Evolutionary conservation across 352 stramenopile species (phyloP), one percentile per base, ranked within the genome.

Genomic region (Chrysophaeum taylorii): DNA sequence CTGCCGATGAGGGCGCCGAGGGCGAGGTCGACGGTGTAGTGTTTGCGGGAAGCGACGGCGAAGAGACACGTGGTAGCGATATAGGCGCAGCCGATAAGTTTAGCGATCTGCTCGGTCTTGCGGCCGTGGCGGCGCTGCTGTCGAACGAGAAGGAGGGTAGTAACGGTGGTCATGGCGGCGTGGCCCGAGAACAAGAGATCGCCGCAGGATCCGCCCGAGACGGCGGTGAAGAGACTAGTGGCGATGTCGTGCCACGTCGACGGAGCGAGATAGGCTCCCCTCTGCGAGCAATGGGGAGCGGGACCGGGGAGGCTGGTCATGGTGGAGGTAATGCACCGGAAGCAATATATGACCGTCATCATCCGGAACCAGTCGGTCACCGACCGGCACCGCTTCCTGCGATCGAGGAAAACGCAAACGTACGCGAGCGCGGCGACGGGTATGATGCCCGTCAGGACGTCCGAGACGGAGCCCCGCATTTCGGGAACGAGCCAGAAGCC

Each of bases 21-120:
- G 42, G 87, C 82, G 5, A 89, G 80, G 70, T 89, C 83, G n/a
- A 89, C 83, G 5, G 84, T 87, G 74, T 89, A 89, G 70, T 89
- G 84, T 66, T 88, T 88, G 69, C 84, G 82, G 18, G 81, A 81
- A 21, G 82, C 78, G 63, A 89, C 83, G 54, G 81, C 87, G 23
- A 89, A 71, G 62, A 53, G 74, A 2, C 80, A 82, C 43, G 88
- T 73, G 16, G 84, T 70, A 31, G 78, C 37, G 35, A 89, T 54
- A 71, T 89, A 87, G 41, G 73, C 54, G 57, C 84, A 73, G 45
- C 82, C 84, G 29, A 84, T 70, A 36, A 79, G 71, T 79, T 82
- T 88, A 36, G 81, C 79, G 42, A 86, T 72, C 29, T 76, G 76
- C 33, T 82, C 86, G n/a, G 72, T 77, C 27, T 74, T 78, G 7